Conservation (phyloP, 2,329 filamentous ascomycete species). For the Fusarium cicatricum region DNA sequence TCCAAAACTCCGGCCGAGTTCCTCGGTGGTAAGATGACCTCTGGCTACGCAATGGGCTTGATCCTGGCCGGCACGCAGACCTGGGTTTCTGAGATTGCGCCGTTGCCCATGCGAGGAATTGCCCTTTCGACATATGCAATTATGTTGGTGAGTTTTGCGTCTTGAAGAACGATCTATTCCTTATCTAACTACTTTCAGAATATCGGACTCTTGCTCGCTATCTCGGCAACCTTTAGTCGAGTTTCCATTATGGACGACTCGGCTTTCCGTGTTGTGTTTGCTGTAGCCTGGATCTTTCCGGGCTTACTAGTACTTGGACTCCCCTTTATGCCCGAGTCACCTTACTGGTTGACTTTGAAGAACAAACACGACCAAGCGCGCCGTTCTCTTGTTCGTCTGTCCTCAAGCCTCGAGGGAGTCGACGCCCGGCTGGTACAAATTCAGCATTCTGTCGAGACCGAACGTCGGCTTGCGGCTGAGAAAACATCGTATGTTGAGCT, state of each 20-base stretch:
- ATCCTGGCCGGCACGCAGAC: slow-evolving; percentile 8
- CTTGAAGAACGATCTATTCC: too few relatives aligned
- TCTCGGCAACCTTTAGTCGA: slow-evolving; percentile 9
- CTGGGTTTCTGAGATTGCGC: slow-evolving; percentile 11
- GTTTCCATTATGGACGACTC: slow-evolving; percentile 10
- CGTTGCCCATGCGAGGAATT: slow-evolving; percentile 9
- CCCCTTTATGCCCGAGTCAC: slow-evolving; percentile 5
- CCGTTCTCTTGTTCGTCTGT: not conserved
- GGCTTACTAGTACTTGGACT: slow-evolving; percentile 2
- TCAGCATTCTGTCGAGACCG: slow-evolving; percentile 5
- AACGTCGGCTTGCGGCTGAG: not conserved
- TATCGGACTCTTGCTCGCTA: slow-evolving; percentile 8
- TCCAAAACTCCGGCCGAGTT: slow-evolving; percentile 6
- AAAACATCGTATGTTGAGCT: slow-evolving; percentile 3
- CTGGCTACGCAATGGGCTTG: slow-evolving; percentile 6
- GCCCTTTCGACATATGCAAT: slow-evolving; percentile 8
- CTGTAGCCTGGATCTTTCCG: slow-evolving; percentile 1
- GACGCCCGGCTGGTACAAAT: slow-evolving; percentile 6
- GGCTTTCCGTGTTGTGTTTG: slow-evolving; percentile 12
- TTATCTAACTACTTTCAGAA: not conserved
- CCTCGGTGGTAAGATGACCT: slow-evolving; percentile 8
- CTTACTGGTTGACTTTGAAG: slow-evolving; percentile 3
- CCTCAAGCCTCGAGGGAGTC: not conserved
- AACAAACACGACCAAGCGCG: not conserved
- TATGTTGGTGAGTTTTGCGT: not conserved